Evolutionary conservation across 2,329 filamentous ascomycete genomes (phyloP), one percentile per base, ranked within the genome.

Genomic region (Raffaelea ambrosiae): DNA sequence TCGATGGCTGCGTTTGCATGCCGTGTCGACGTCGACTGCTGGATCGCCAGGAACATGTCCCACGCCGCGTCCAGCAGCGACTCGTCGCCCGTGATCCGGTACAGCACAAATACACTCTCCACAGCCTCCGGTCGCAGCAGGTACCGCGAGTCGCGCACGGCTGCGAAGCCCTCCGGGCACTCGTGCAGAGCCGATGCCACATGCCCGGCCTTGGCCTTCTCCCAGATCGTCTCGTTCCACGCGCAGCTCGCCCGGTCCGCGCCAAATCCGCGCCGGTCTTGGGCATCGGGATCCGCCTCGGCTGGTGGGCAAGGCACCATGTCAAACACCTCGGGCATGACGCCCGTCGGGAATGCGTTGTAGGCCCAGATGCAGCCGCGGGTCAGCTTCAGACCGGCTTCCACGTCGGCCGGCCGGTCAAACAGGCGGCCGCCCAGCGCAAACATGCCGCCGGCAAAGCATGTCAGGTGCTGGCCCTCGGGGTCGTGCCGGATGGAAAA

Each of bases 61-160:
- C 85, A 89, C 16, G 85, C 85, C 80, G 82, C 85, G 51, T 87
- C 73, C 9, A 84, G 71, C 60, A 88, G 88, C 43, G 76, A 78
- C 13, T 76, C 72, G 54, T 89, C 81, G 5, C 81, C 82, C 0
- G 85, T 88, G 58, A 89, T 84, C 44, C 85, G 77, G 74, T 84
- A 89, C 79, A 89, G 84, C 61, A 88, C 83, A 60, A 88, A 83
- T 43, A 89, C 66, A 41, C 76, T 83, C 61, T 89, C 84, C 23
- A 88, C 75, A 0, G 85, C 87, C 63, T 89, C 85, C 0, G 86
- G 85, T 19, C 85, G 72, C 59, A 88, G 40, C 23, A 58, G 72
- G 53, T 81, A 83, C 40, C 68, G 53, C 10, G 58, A 26, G 39
- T 66, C 63, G 5, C 54, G 50, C 1, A 58, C 55, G 14, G 54